Evolutionary conservation across 2,329 filamentous ascomycete genomes (phyloP), one percentile per base, ranked within the genome.

Genomic region (Colletotrichum agaves): DNA sequence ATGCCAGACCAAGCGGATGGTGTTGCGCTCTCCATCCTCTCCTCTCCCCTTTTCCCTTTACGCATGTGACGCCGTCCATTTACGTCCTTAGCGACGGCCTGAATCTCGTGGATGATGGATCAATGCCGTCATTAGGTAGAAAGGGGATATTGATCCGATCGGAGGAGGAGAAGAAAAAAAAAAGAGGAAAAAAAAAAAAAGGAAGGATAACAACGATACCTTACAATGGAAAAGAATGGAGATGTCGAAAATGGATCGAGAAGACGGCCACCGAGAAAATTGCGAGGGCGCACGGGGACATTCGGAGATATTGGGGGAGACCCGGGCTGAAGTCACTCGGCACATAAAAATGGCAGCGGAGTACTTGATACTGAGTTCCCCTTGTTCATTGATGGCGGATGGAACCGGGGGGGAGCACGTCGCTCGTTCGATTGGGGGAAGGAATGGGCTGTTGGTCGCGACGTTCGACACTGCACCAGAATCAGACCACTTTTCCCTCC

Each of bases 401-500:
- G 39, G 37, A 46, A 37, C 64, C 52, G 52, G 12, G 13, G 13
- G 43, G 39, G 44, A 37, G 19, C 60, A 31, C 37, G 8, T 5
- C 35, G 33, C 64, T 67, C 64, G 64, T 67, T 67, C 64, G 64
- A 67, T 63, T 63, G 39, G 17, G 17, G 6, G 21, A 19, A 19
- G n/a, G 21, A 21, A 52, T 67, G 63, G 59, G 35, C 50, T 53
- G 64, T 58, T 63, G 44, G 50, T 23, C 60, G 19, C 33, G 52
- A 44, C 64, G 53, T 67, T 67, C 64, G 60, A 67, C 60, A 15
- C 44, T 59, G 64, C 64, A 63, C 19, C 19, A 17, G 27, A 59
- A 67, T 67, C 64, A 67, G 64, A 44, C 64, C 64, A 67, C 37
- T 55, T 63, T 53, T n/a, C n/a, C n/a, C 49, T 55, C 23, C 33